Base-by-base conservation (phyloP, 768 basidiomycete genomes). In the Lentinula guzmanii region DNA sequence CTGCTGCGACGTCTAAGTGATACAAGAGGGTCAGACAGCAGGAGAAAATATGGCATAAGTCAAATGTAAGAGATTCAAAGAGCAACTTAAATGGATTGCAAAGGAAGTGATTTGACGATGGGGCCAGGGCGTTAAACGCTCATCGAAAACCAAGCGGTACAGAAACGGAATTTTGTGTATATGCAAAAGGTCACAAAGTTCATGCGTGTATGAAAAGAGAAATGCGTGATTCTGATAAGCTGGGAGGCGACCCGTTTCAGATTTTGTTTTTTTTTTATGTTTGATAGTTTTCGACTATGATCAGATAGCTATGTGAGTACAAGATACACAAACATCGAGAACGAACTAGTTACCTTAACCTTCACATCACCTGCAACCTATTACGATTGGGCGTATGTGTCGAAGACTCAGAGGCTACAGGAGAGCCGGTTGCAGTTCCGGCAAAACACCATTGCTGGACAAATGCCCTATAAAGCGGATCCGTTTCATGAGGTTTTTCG, bases 401-500 rank as follows among this genome's bases (percentile, higher is more conserved):
- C 18, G 53, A 41, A 54, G 53, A 54, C 10, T 54, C 55, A 13
- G 55, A 16, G 1, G 21, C 9, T 48, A n/a, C 18, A 21, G 21
- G 21, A 24, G 55, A 42, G 5, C n/a, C 51, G 13, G 6, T 31
- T 35, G 28, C 33, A 4, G 51, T 58, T 31, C 51, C 59, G 35
- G 59, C 59, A 31, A 60, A 60, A 42, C 59, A 60, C 59, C 59
- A 60, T 50, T 60, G 59, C 39, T 50, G 48, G 28, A 60, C 39
- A 24, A 60, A 52, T 8, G 59, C 59, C 16, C 41, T 24, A 24
- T 60, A 60, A 18, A 52, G 21, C 53, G 53, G 39, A 41, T 55
- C 53, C 10, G 53, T 18, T 2, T 37, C 53, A 21, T 39, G n/a
- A 24, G 53, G 34, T 18, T 41, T 55, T 16, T 52, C 52, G 5